A percentile compares a stretch with the other conserved stretches of the same genome.
phyloP scores from a whole-genome alignment of 2,329 filamentous ascomycete genomes.

The Fusarium ramigenum region DNA sequence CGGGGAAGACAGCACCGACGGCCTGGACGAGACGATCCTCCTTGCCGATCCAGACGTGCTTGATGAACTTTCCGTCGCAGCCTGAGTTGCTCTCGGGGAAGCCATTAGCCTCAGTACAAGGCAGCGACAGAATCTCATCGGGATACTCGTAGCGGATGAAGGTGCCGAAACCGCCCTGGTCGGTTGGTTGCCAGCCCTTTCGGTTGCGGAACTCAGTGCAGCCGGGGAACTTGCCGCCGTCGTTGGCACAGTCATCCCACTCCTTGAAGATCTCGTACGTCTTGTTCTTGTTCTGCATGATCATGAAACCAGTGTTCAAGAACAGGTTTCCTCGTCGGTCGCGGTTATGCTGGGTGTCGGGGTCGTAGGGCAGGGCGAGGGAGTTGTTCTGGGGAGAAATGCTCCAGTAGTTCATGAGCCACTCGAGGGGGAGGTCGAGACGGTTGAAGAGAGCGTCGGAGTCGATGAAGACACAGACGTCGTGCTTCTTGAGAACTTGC shows the following conservation, averaged over 20 bases:
- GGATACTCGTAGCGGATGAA: slow-evolving; percentile 54
- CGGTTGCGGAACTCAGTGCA: slow-evolving; percentile 51
- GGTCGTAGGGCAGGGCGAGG: slow-evolving; percentile 54
- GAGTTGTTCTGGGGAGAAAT: slow-evolving; percentile 51
- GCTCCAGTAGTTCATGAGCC: slow-evolving; percentile 59
- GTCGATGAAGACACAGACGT: slow-evolving; percentile 55
- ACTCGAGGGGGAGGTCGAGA: slow-evolving; percentile 57
- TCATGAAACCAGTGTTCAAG: slow-evolving; percentile 64
- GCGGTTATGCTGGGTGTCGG: slow-evolving; percentile 49
- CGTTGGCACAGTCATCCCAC: slow-evolving; percentile 56
- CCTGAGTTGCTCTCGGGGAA: slow-evolving; percentile 51
- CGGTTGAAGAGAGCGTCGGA: slow-evolving; percentile 56
- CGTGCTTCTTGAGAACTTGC: slow-evolving; percentile 53
- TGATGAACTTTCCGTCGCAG: slow-evolving; percentile 54
- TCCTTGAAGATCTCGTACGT: slow-evolving; percentile 59
- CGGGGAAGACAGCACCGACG: slow-evolving; percentile 51
- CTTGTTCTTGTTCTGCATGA: slow-evolving; percentile 60
- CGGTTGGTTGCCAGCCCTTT: slow-evolving; percentile 50
- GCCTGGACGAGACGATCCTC: slow-evolving; percentile 50
- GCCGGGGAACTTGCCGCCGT: slow-evolving; percentile 49
- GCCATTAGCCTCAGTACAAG: slow-evolving; percentile 56
- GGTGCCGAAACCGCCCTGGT: slow-evolving; percentile 56
- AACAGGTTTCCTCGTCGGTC: slow-evolving; percentile 53
- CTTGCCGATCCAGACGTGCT: slow-evolving; percentile 57
- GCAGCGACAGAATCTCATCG: slow-evolving; percentile 51